Evolutionary conservation across 306 rosid species (phyloP).

Genomic region (Gastrolobium bilobum): DNA sequence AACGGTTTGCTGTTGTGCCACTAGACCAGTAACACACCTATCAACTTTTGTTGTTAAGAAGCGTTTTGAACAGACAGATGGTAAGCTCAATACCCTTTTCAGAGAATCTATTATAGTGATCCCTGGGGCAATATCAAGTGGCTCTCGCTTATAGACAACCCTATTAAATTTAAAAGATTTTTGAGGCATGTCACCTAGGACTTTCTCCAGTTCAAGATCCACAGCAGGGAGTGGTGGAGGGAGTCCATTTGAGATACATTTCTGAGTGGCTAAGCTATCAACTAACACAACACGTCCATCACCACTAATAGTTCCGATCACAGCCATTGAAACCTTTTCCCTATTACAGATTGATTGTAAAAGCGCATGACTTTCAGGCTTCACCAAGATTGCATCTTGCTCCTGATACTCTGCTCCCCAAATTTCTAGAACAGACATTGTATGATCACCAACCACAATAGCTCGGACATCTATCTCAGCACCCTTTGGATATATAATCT

Average conservation of each 20-base stretch:
- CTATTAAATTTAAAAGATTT: constrained; percentile 74
- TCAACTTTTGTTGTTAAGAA: constrained; percentile 84
- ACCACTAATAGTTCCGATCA: constrained; percentile 83
- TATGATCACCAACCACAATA: constrained; percentile 87
- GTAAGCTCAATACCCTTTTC: constrained; percentile 84
- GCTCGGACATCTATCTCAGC: constrained; percentile 82
- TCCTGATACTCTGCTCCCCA: constrained; percentile 99
- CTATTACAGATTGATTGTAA: constrained; percentile 78
- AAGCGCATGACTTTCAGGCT: constrained; percentile 74
- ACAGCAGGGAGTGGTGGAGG: constrained; percentile 83
- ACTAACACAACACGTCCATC: constrained; percentile 78
- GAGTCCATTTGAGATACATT: constrained; percentile 60
- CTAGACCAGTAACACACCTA: constrained; percentile 89
- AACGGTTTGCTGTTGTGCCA: constrained; percentile 93
- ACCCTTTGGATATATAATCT: constrained; percentile 84
- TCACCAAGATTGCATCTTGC: constrained; percentile 91
- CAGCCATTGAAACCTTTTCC: constrained; percentile 93
- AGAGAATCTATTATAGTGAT: constrained; percentile 69
- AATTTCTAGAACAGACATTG: constrained; percentile 93
- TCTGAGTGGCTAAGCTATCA: constrained; percentile 71
- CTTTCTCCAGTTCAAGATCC: constrained; percentile 89
- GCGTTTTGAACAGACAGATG: constrained; percentile 85
- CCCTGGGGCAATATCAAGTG: constrained; percentile 85
- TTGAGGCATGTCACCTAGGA: constrained; percentile 94
- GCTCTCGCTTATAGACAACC: constrained; percentile 64